Evolutionary conservation across 805 yeast genomes (phyloP).

Genomic region (Cyberlindnera veronae): DNA sequence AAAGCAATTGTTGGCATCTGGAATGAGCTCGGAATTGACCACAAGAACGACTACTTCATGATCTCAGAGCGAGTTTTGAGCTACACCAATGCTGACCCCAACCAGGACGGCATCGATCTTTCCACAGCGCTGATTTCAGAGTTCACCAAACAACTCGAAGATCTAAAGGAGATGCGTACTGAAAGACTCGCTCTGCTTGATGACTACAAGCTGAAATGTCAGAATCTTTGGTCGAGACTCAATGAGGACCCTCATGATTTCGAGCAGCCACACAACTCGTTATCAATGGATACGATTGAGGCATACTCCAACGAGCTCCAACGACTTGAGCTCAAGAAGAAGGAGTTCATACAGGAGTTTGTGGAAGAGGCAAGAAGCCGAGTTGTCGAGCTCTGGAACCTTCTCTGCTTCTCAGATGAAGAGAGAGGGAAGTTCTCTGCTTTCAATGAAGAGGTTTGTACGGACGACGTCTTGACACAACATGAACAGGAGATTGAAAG

Average conservation of each 20-base stretch:
- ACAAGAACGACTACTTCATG: conserved; percentile 20
- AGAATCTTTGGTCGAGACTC: conserved; percentile 53
- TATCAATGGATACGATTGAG: conserved; percentile 45
- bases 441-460: conserved; percentile 38
- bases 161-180: conserved; percentile 10
- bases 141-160: conserved; percentile 10
- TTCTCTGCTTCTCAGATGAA: conserved; percentile 52
- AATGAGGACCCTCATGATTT: conserved; percentile 46
- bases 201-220: conserved; percentile 38
- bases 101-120: conserved; percentile 9
- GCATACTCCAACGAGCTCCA: conserved; percentile 53
- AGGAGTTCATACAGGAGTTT: conserved; percentile 62
- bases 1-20: conserved; percentile 18
- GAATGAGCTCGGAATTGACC: conserved; percentile 24
- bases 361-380: conserved; percentile 57
- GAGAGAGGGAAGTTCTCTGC: conserved; percentile 46
- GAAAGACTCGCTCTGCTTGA: conserved; percentile 14
- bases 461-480: conserved; percentile 56
- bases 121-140: conserved; percentile 14
- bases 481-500: conserved; percentile 62
- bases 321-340: conserved; percentile 57
- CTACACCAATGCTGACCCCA: conserved; percentile 3
- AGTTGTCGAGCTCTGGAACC: conserved; percentile 60
- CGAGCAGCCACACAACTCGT: conserved; percentile 36
- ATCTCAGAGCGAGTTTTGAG: conserved; percentile 15